Evolutionary conservation across 208 protist genomes (phyloP), one percentile per base, ranked within the genome.

Genomic region (Wallacemonas sp.): DNA sequence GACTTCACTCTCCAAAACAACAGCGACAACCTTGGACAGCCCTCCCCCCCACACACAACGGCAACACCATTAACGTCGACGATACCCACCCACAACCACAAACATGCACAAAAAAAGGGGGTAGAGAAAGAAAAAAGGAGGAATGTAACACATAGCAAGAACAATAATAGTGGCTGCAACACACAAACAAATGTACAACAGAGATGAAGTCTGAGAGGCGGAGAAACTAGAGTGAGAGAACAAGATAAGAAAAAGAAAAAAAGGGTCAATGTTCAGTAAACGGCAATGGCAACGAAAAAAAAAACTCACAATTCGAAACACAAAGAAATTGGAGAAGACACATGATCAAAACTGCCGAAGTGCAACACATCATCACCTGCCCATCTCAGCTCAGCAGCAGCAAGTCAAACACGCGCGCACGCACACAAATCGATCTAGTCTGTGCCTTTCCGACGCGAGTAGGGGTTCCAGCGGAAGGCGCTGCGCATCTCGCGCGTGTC

Each of bases 381-480:
- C n/a, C n/a, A n/a, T n/a, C n/a, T n/a, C n/a, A n/a, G n/a, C n/a
- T n/a, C n/a, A n/a, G n/a, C n/a, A n/a, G n/a, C n/a, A n/a, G n/a
- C n/a, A n/a, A n/a, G n/a, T n/a, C n/a, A n/a, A n/a, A n/a, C n/a
- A n/a, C n/a, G n/a, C n/a, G n/a, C n/a, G n/a, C n/a, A n/a, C n/a
- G n/a, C n/a, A 54, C 46, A 48, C 9, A 26, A 48, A 22, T 5
- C 42, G 17, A 9, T 48, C 42, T 48, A 48, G 17, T 57, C 29
- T 22, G 50, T 26, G 30, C 38, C 26, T 19, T 78, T 78, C 10
- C 26, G 55, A 37, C 59, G 62, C 17, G 73, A 68, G 30, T 79
- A 79, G 27, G 73, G 73, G 59, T 79, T 79, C 73, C 73, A 79
- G 5, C 73, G 73, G 27, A 78, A 78, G 2, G 72, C 72, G 29